A percentile compares a stretch with the other conserved stretches of the same genome.
These are phyloP conservation scores for Colletotrichum nymphaeae DNA, from an alignment of 2,329 filamentous ascomycete genomes.

Conservation along the genomic window DNA sequence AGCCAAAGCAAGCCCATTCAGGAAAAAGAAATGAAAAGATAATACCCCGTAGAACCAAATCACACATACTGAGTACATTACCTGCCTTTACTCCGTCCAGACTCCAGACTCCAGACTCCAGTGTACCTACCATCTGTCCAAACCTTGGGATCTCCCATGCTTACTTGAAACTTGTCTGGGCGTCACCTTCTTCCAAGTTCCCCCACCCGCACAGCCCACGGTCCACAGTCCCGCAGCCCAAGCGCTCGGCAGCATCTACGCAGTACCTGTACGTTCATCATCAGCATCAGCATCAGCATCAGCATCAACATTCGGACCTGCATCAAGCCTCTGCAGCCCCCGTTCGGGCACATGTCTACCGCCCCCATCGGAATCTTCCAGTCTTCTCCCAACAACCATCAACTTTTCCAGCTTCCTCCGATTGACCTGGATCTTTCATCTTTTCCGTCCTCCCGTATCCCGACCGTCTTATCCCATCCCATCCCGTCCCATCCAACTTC, in stretches of 20 bases:
- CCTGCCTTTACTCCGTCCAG: too few species aligned
- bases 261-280: too few species aligned
- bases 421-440: neutral
- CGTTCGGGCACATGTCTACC: neutral
- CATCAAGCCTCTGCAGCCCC: neutral
- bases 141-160: constrained; percentile 5
- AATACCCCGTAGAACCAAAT: too few species aligned
- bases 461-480: neutral
- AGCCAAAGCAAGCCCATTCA: neutral
- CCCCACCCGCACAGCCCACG: neutral
- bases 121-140: neutral
- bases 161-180: constrained; percentile 27
- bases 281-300: neutral
- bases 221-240: neutral
- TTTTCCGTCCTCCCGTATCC: neutral
- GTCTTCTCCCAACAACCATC: too few species aligned
- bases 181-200: neutral
- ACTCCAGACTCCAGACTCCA: too few species aligned
- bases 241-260: neutral
- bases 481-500: neutral
- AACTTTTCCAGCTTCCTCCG: neutral
- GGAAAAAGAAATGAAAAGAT: neutral
- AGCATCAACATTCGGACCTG: neutral
- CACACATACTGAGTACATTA: too few species aligned
- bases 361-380: neutral